Percentiles rank a stretch among this genome's conserved stretches.
These are phyloP conservation scores for Lanmaoa pseudosensibilis DNA, from an alignment of 768 basidiomycete species.

Conservation along the genomic window DNA sequence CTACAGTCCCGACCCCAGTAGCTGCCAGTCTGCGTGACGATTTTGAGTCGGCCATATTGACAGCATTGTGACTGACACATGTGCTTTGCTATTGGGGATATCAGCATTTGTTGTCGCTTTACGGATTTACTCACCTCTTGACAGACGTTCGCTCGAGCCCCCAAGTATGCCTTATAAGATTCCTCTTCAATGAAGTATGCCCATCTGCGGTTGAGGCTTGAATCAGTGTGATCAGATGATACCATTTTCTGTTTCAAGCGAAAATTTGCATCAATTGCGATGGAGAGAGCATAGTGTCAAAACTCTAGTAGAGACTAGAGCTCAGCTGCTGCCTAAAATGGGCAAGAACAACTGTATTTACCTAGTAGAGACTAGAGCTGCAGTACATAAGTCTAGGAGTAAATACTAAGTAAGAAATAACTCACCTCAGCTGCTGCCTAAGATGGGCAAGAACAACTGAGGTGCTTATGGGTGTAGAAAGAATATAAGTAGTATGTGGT, in stretches of 20 bases:
- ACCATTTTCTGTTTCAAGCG: constrained; percentile 21
- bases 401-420: no score
- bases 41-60: constrained; percentile 2
- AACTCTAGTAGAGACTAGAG: no score
- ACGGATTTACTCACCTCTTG: constrained; percentile 29
- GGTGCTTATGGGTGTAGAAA: no score
- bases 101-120: no score
- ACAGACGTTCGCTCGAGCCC: accelerated
- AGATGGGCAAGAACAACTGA: no score
- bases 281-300: constrained; percentile 24
- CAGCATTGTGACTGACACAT: not conserved
- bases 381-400: no score
- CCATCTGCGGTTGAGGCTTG: constrained; percentile 21
- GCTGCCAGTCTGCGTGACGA: not conserved
- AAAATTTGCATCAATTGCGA: constrained; percentile 34
- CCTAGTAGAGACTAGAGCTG: no score
- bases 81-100: not conserved
- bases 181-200: constrained; percentile 28
- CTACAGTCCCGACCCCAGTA: not conserved
- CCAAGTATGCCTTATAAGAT: constrained; percentile 20
- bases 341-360: no score
- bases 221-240: constrained; percentile 13
- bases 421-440: no score
- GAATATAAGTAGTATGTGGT: no score
- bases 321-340: no score